Base-by-base conservation (phyloP, 805 yeast genomes). In the Starmerella bacillaris region DNA sequence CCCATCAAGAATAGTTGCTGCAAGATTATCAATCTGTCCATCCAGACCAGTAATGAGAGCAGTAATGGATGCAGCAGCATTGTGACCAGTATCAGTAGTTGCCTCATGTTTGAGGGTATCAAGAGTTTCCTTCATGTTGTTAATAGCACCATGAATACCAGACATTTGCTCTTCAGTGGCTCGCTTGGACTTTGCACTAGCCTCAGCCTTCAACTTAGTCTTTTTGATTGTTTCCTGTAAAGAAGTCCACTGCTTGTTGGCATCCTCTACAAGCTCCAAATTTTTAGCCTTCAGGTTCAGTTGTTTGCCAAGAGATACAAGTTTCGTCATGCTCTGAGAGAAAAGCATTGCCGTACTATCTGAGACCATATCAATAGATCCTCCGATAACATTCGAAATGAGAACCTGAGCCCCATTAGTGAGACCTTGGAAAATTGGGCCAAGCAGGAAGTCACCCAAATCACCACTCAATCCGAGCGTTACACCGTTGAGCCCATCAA, bases 41-140 rank as follows among this genome's bases (percentile, higher is more conserved):
- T 54, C 59, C 15, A 51, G 40, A 26, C 57, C 58, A 18, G 56
- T 49, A 35, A 54, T 47, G 33, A 40, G 34, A 27, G 47, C 48
- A 19, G 39, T 29, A 33, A 47, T 33, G 24, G 34, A 22, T 18
- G 45, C 51, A 38, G 43, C 30, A 18, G 42, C 40, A 18, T 47
- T 49, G 42, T 44, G 50, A 24, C 50, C 50, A 19, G 40, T 43
- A 27, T 21, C 22, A 18, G 26, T 21, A 34, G 33, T 21, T 36
- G 46, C 40, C 43, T 44, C 40, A 16, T 35, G 22, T 14, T 18
- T 37, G 26, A 47, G 28, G 7, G 48, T 46, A 31, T 47, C 47
- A 17, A 38, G 14, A 14, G 38, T 36, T 41, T 45, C 47, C 33
- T 35, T 31, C 27, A 32, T 18, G 43, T 46, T 47, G 28, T 44